A percentile compares a stretch with the other conserved stretches of the same genome.
Evolutionary conservation across 2,329 filamentous ascomycete genomes (phyloP).

Genomic region (Aspergillus arachidicola): DNA sequence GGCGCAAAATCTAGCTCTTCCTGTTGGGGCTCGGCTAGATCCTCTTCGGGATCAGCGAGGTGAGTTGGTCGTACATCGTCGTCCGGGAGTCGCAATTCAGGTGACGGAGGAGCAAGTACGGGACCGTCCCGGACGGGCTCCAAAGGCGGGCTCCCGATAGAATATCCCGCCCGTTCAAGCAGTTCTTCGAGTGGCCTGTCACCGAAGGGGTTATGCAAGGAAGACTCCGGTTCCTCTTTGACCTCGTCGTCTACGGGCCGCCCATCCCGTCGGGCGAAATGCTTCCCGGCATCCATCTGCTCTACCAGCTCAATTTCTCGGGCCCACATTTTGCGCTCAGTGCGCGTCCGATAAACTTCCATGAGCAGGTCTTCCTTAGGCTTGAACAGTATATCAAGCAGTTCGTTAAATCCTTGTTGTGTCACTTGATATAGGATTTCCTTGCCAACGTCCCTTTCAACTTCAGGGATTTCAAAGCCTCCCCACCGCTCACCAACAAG

Average conservation of each 20-base stretch:
- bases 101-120: constrained; percentile 28
- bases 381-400: constrained; percentile 85
- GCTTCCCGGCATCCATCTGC: constrained; percentile 32
- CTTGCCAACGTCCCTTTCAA: constrained; percentile 79
- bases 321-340: constrained; percentile 59
- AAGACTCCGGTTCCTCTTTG: constrained; percentile 29
- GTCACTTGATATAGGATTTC: constrained; percentile 90
- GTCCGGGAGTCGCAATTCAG: constrained; percentile 22
- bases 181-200: constrained; percentile 48
- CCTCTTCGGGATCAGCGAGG: constrained; percentile 21
- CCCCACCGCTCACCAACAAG: constrained; percentile 71
- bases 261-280: constrained; percentile 13
- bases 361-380: constrained; percentile 76
- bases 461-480: constrained; percentile 75
- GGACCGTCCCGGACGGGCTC: constrained; percentile 24
- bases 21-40: constrained; percentile 3
- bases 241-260: constrained; percentile 26
- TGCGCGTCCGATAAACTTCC: constrained; percentile 64
- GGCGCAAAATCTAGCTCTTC: constrained; percentile 15
- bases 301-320: constrained; percentile 45
- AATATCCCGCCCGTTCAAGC: constrained; percentile 46
- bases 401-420: constrained; percentile 89
- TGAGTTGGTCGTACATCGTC: constrained; percentile 22
- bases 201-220: constrained; percentile 33
- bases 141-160: constrained; percentile 27